These are phyloP conservation scores for Eimeria necatrix DNA, from an alignment of 169 alveolate genomes.

Conservation along the genomic window DNA sequence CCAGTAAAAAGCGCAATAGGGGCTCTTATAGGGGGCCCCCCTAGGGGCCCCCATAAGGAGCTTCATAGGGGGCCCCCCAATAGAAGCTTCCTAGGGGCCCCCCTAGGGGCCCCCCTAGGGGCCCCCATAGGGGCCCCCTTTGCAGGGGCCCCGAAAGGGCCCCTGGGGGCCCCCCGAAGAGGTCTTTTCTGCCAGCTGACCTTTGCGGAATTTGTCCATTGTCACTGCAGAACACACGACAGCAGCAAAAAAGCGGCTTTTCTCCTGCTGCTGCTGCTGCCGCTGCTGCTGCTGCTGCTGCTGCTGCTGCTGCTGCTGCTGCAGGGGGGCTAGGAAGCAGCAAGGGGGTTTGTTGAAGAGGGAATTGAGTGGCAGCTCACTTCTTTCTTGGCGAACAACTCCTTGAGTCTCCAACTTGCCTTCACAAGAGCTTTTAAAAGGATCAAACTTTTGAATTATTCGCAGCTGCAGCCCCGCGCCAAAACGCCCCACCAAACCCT, in stretches of 20 bases:
- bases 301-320: no score
- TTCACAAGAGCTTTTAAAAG: neutral
- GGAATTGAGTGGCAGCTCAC: neutral
- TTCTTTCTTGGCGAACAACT: neutral
- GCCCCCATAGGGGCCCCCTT: no score
- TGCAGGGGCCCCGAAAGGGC: no score
- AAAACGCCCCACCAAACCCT: neutral
- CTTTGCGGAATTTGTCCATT: neutral
- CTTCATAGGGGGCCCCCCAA: no score
- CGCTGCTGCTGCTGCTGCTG: no score
- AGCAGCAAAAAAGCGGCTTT: neutral
- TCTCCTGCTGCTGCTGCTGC: no score
- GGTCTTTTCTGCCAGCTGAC: constrained; percentile 20
- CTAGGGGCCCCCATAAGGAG: no score
- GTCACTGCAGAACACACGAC: constrained; percentile 53
- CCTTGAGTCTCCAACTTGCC: neutral
- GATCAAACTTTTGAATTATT: neutral
- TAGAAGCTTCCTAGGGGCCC: no score
- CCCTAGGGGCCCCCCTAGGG: no score
- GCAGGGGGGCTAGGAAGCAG: no score
- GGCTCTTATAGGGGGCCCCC: no score
- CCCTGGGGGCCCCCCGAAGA: no score
- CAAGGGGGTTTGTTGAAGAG: neutral
- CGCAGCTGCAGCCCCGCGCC: neutral
- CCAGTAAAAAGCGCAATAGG: neutral